Conservation (phyloP, 169 alveolate genomes). For the Plasmodium relictum region DNA sequence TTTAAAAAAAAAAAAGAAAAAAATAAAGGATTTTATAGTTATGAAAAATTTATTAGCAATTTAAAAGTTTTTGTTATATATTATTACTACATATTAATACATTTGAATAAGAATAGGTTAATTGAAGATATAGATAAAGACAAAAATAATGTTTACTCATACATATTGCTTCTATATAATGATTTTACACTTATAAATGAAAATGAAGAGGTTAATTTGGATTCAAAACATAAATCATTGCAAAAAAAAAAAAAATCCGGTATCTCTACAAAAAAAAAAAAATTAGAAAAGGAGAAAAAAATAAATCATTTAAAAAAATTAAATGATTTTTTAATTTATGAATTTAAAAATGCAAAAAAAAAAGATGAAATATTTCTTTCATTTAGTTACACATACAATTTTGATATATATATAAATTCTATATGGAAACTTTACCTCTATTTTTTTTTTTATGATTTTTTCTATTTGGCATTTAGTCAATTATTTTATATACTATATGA, state of each 20-base stretch:
- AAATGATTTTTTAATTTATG: slow-evolving; percentile 47
- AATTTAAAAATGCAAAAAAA: slow-evolving; percentile 32
- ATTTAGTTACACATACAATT: slow-evolving; percentile 18
- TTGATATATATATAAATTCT: slow-evolving; percentile 45
- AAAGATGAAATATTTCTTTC: slow-evolving; percentile 14
- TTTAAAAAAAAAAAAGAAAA: slow-evolving; percentile 63
- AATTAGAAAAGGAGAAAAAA: background rate
- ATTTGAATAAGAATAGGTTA: slow-evolving; percentile 26
- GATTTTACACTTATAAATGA: slow-evolving; percentile 13
- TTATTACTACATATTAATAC: slow-evolving; percentile 40
- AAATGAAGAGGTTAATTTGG: background rate
- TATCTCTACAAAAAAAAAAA: background rate
- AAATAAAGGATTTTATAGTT: slow-evolving; percentile 61
- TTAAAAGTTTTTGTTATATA: slow-evolving; percentile 43
- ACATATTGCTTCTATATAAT: slow-evolving; percentile 43
- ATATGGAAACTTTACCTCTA: slow-evolving; percentile 68
- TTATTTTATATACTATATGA: slow-evolving; percentile 72
- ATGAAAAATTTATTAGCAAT: slow-evolving; percentile 35
- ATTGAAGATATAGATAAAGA: slow-evolving; percentile 21
- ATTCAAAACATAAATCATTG: background rate
- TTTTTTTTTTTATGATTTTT: slow-evolving; percentile 65
- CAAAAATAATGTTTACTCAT: slow-evolving; percentile 18
- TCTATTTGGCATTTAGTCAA: slow-evolving; percentile 40
- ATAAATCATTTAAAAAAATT: background rate
- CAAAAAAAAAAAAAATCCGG: background rate